These are phyloP conservation scores for Calonectria leucothoes DNA, from an alignment of 2,329 filamentous ascomycete genomes.

Conservation along the genomic window DNA sequence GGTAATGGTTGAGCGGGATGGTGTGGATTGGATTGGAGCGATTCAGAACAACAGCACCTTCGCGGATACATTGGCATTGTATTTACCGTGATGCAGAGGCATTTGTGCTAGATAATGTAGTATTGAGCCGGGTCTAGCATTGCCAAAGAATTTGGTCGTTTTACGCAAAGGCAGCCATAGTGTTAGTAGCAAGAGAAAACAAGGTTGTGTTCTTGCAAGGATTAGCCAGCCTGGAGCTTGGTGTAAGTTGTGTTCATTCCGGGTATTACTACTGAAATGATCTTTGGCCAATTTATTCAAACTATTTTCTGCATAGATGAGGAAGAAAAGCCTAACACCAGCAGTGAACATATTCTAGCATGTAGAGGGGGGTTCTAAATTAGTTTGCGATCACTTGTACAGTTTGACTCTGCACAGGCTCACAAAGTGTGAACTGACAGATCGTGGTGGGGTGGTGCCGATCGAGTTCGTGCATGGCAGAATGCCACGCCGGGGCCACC, in stretches of 20 bases:
- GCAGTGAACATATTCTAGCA: not conserved
- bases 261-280: not conserved
- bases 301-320: no score
- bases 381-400: not conserved
- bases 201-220: not conserved
- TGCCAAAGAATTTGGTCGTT: not conserved
- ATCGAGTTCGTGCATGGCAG: constrained; percentile 37
- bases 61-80: constrained; percentile 43
- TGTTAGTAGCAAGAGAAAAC: not conserved
- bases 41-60: constrained; percentile 45
- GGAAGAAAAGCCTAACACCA: no score
- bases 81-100: constrained; percentile 33
- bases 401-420: not conserved
- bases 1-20: constrained; percentile 41
- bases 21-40: constrained; percentile 34
- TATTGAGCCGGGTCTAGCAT: not conserved
- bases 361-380: not conserved
- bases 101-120: not conserved
- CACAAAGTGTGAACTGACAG: not conserved
- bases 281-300: no score
- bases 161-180: not conserved
- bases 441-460: constrained; percentile 12
- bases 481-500: constrained; percentile 36
- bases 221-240: not conserved
- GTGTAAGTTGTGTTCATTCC: not conserved